Evolutionary conservation across 192 early-diverging fungal species (phyloP), one percentile per base, ranked within the genome.

Genomic region (Gryganskiella cystojenkinii): DNA sequence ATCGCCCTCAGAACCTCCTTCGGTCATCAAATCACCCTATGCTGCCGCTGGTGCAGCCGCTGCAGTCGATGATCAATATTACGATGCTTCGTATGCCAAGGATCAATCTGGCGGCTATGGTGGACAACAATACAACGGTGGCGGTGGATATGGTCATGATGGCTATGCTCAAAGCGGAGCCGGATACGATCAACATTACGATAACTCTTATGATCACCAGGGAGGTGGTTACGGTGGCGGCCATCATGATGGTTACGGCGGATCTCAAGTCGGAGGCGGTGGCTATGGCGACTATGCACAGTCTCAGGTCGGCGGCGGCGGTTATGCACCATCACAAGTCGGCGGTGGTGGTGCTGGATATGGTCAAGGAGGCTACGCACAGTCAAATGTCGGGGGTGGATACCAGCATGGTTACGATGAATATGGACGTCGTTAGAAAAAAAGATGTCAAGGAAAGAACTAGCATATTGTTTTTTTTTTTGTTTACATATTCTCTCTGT

Each of bases 81-180:
- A 78, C n/a, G 74, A 69, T 31, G 60, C 74, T 45, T 69, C 64
- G 33, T 78, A 78, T 69, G 60, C 72, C 40, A 63, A 78, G 31
- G 66, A 68, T 46, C 67, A 68, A 4, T 40, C 55, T 40, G 61
- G 50, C 5, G 67, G 70, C 14, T 71, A 60, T 24, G 10, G 20
- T 14, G 37, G 25, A 31, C 25, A 37, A 24, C 17, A 27, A 28
- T 40, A 55, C 15, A 40, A 57, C 19, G 34, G 51, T 30, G 45
- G 46, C 30, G 44, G 30, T 20, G 58, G 44, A 28, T 13, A 31
- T 17, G 33, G 31, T 35, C 55, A 40, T 40, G 47, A n/a, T n/a
- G n/a, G n/a, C n/a, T n/a, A n/a, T n/a, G n/a, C n/a, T n/a, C n/a
- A n/a, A n/a, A n/a, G n/a, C n/a, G n/a, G n/a, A n/a, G n/a, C 58